Percentiles rank a stretch among this genome's conserved stretches.
Evolutionary conservation across 2,329 filamentous ascomycete species (phyloP).

Genomic region (Fusarium papillatum): DNA sequence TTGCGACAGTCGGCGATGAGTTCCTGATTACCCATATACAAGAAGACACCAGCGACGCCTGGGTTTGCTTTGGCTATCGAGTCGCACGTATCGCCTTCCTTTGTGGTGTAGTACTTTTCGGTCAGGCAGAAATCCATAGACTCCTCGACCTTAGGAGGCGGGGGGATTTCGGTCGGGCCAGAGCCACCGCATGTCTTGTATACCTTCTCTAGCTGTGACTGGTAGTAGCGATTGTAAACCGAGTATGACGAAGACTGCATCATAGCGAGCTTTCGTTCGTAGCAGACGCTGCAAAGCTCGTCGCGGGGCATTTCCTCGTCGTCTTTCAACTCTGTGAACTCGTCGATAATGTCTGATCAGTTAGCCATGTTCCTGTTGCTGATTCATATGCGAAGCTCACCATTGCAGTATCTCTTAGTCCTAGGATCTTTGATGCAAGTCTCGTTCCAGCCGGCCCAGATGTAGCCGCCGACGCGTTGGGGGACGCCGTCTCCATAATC

Average conservation of each 20-base stretch:
- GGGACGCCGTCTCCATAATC: not conserved
- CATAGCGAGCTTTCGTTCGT: constrained; percentile 29
- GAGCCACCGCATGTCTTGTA: constrained; percentile 20
- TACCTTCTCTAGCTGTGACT: constrained; percentile 13
- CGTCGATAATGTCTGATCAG: constrained; percentile 21
- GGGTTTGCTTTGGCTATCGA: constrained; percentile 19
- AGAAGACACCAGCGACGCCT: constrained; percentile 26
- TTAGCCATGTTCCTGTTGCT: not conserved
- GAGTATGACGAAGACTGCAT: constrained; percentile 43
- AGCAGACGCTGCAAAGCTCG: constrained; percentile 44
- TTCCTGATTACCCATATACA: constrained; percentile 33
- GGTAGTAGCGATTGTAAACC: constrained; percentile 31
- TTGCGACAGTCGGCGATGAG: constrained; percentile 20
- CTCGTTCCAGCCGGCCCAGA: constrained; percentile 35
- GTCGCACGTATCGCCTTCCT: constrained; percentile 36
- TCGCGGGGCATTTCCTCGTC: constrained; percentile 30
- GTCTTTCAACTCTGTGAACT: constrained; percentile 28
- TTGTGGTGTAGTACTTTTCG: constrained; percentile 9
- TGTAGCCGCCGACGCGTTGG: not conserved
- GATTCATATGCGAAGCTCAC: constrained; percentile 5
- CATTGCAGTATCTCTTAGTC: constrained; percentile 33
- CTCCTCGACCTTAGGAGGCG: not conserved
- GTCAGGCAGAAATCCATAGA: constrained; percentile 7
- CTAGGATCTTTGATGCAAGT: constrained; percentile 32
- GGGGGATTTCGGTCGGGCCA: not conserved